Evolutionary conservation across 176 grass and related monocot genomes (phyloP).

Genomic region (Carex myosuroides): DNA sequence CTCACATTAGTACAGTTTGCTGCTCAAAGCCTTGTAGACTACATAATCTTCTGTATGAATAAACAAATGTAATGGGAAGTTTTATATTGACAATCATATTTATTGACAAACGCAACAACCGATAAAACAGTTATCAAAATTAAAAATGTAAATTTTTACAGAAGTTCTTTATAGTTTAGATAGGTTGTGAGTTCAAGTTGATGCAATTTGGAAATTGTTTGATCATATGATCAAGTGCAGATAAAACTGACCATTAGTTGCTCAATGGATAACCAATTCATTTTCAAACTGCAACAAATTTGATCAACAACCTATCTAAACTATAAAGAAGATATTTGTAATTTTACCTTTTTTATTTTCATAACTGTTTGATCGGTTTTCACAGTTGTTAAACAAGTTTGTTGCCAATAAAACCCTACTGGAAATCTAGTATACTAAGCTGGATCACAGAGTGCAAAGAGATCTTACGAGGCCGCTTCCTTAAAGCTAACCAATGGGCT

Average conservation of each 20-base stretch:
- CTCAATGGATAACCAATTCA: not conserved
- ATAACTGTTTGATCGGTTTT: not conserved
- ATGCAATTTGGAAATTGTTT: not conserved
- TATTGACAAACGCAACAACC: not conserved
- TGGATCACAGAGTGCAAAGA: not conserved
- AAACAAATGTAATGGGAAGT: not conserved
- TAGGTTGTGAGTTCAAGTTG: not conserved
- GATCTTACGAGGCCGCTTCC: constrained; percentile 27
- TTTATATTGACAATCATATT: not conserved
- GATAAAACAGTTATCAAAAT: not conserved
- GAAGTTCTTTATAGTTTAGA: not conserved
- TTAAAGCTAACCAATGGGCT: constrained; percentile 17
- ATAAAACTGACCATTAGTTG: not conserved
- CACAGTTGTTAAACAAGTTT: not conserved
- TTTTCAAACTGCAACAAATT: not conserved
- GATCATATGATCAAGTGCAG: not conserved
- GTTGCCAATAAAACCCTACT: not conserved
- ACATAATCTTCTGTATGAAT: not conserved
- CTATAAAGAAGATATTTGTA: not conserved
- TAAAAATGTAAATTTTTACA: not conserved
- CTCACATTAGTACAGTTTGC: not conserved
- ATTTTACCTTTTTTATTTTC: not conserved
- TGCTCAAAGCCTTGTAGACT: not conserved
- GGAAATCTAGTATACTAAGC: not conserved
- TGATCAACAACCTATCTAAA: not conserved